Evolutionary conservation across 192 early-diverging fungal genomes (phyloP), one percentile per base, ranked within the genome.

Genomic region (Linnemannia hyalina): DNA sequence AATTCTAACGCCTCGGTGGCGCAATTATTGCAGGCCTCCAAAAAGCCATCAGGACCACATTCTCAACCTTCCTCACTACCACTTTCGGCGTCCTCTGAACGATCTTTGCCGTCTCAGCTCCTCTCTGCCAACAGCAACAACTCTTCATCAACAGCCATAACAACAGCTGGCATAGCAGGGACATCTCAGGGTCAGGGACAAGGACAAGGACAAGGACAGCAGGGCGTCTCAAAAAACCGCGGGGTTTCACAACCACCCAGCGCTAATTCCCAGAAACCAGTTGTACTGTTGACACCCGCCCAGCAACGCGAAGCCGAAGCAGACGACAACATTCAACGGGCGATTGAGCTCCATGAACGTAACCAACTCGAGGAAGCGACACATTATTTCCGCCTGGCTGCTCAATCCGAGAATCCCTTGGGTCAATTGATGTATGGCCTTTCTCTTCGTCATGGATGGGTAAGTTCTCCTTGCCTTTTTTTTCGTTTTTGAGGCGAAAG

Each of bases 361-460:
- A 95, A 94, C 44, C 93, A 95, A 73, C 83, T 96, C 22, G 94
- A 93, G 46, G 95, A 95, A 35, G 95, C 95, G 9, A 94, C 95
- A 2, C 89, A 88, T 29, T 93, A 93, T 69, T 96, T 96, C 76
- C 89, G 89, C 60, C 81, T 92, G 29, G 96, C 95, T 2, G 95
- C 96, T 23, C 90, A 93, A 26, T 89, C 88, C 72, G 87, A 93
- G 70, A 92, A 89, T 71, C 95, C 95, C 8, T 82, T 96, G 8
- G 95, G 96, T 16, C 93, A 95, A 90, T 91, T 96, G 76, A 91
- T 96, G 80, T 95, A 93, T 74, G 96, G 95, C 18, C 89, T 96
- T 29, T 95, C 96, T 20, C 88, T 96, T 1, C 90, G 96, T 10
- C 96, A 96, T 80, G 96, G 96, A 38, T 96, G 96, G 96, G 95